phyloP scores from a whole-genome alignment of 306 rosid species.

The Echinosophora koreensis region DNA sequence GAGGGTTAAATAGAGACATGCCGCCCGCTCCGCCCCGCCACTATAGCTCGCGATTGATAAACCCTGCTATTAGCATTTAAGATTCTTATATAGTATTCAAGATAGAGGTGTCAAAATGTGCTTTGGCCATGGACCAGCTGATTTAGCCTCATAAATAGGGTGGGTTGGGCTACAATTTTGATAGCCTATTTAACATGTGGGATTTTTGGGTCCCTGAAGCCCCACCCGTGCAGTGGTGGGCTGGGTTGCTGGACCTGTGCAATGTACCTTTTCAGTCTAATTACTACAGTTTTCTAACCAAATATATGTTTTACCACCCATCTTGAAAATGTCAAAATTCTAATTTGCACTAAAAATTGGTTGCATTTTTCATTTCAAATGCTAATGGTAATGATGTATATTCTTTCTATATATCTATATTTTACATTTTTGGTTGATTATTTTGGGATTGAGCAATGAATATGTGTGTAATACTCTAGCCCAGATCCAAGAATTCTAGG shows the following conservation, averaged over 20 bases:
- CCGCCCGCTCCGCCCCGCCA: no score
- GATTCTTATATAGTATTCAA: conserved; percentile 5
- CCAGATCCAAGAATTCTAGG: conserved; percentile 7
- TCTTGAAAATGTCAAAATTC: conserved; percentile 1
- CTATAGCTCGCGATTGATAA: no score
- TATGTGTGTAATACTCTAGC: neutral
- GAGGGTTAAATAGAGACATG: no score
- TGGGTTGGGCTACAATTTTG: conserved; percentile 3
- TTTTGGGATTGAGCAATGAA: conserved; percentile 16
- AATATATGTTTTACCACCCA: neutral
- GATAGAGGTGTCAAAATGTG: neutral
- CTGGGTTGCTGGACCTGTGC: neutral
- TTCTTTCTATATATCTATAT: neutral
- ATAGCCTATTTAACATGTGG: neutral
- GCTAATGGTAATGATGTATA: neutral
- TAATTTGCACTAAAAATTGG: neutral
- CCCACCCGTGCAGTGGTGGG: neutral
- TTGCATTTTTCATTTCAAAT: neutral
- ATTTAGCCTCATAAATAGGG: neutral
- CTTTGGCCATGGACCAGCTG: neutral
- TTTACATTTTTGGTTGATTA: conserved; percentile 18
- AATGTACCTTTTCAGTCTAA: neutral
- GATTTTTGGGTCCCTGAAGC: neutral
- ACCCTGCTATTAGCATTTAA: neutral
- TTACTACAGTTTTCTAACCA: neutral